These are phyloP conservation scores for Yamadazyma taylorii DNA, from an alignment of 1,139 yeast species.

Conservation along the genomic window DNA sequence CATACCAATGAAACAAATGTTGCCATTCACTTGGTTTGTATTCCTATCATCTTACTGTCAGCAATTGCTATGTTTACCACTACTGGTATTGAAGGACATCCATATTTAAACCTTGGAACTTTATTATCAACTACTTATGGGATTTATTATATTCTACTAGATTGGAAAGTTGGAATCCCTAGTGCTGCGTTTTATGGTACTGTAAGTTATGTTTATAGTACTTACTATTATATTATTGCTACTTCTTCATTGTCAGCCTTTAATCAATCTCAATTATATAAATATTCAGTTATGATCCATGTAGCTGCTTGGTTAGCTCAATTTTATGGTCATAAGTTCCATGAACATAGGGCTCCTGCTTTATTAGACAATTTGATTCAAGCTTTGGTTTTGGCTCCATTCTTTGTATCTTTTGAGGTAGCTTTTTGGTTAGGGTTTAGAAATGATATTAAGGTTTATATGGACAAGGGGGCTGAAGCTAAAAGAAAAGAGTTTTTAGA, in stretches of 20 bases:
- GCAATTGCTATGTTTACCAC: slow-evolving; percentile 32
- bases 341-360: slow-evolving; percentile 86
- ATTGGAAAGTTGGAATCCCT: slow-evolving; percentile 42
- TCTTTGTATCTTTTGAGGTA: slow-evolving; percentile 78
- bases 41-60: slow-evolving; percentile 71
- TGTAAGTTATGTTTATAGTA: slow-evolving; percentile 11
- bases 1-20: slow-evolving; percentile 74
- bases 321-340: slow-evolving; percentile 83
- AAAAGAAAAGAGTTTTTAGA: slow-evolving; percentile 25
- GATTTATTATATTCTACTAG: slow-evolving; percentile 42
- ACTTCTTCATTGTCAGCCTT: slow-evolving; percentile 17
- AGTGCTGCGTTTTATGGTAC: slow-evolving; percentile 35
- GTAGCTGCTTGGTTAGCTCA: slow-evolving; percentile 76
- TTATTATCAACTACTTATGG: slow-evolving; percentile 37
- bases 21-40: slow-evolving; percentile 71
- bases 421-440: slow-evolving; percentile 67
- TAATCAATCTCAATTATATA: slow-evolving; percentile 16
- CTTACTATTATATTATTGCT: slow-evolving; percentile 34
- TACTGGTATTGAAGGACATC: slow-evolving; percentile 18
- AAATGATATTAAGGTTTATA: slow-evolving; percentile 50
- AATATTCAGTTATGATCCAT: slow-evolving; percentile 41
- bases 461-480: slow-evolving; percentile 54
- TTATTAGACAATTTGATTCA: slow-evolving; percentile 77
- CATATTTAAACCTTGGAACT: slow-evolving; percentile 42
- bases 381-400: slow-evolving; percentile 89